Base-by-base conservation (phyloP, 2,329 filamentous ascomycete species). In the Pseudopyrenochaeta lycopersici region DNA sequence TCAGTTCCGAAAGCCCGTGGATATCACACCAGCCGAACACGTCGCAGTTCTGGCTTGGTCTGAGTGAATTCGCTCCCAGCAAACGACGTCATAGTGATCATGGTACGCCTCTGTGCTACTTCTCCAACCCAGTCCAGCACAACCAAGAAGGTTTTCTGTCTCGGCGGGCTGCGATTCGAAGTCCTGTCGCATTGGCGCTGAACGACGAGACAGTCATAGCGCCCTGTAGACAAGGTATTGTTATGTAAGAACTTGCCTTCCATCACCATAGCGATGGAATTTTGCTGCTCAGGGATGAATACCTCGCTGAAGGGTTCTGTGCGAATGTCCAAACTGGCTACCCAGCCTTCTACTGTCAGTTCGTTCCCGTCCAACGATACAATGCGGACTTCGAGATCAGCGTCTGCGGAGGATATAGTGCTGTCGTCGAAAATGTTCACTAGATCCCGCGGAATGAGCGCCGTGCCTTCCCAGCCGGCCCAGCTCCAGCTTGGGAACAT, bases 221-320 rank as follows among this genome's bases (percentile, higher is more conserved):
- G 27, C 7, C 40, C 40, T 7, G 40, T 43, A n/a, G 14, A 7
- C 31, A 49, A 14, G 3, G 36, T 42, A 42, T 41, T 49, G 12
- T 41, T 41, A 21, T 49, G 46, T 5, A 49, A 30, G n/a, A 42
- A 42, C 11, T 42, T 49, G 11, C 36, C 31, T 33, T 49, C 46
- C 46, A 42, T 49, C 5, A 49, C 17, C 31, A 36, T 29, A 29
- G 33, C 46, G 21, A 49, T 49, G 12, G 46, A 49, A 10, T 43
- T 36, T 32, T 41, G 9, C n/a, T 15, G 36, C 3, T 18, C 35
- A 5, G 46, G 36, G 33, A 49, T 20, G 12, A 42, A 42, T 15
- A 49, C 21, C 29, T 42, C 36, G 9, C 23, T 27, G 9, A 27
- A 27, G 4, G 23, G 23, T 9, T 27, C 23, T 27, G 23, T 27